Conservation (phyloP, 257 asterid genomes). For the Forsythia viridissima region DNA sequence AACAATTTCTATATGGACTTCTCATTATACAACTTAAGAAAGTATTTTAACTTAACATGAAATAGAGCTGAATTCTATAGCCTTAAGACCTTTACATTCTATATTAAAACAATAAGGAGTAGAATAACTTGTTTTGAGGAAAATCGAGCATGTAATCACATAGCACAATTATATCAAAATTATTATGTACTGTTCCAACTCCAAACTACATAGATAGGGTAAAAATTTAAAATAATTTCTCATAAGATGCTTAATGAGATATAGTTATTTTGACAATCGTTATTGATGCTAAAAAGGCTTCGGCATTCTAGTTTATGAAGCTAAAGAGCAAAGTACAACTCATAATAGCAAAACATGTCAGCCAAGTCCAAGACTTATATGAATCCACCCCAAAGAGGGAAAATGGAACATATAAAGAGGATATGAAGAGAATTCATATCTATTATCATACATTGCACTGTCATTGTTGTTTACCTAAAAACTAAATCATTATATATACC, state of each 20-base stretch:
- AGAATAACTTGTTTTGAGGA: background rate
- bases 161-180: background rate
- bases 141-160: background rate
- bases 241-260: background rate
- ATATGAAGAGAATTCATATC: conserved; percentile 48
- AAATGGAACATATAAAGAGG: conserved; percentile 29
- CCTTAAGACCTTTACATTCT: background rate
- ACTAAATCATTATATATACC: no score
- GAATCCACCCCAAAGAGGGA: conserved; percentile 95
- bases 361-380: conserved; percentile 59
- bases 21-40: no score
- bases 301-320: background rate
- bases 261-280: background rate
- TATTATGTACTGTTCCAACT: background rate
- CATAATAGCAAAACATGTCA: background rate
- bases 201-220: background rate
- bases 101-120: background rate
- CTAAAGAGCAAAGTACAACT: conserved; percentile 5
- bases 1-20: no score
- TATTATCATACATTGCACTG: background rate
- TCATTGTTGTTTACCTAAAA: no score
- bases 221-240: background rate
- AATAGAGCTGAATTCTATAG: background rate
- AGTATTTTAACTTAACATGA: background rate
- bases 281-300: background rate